These are phyloP conservation scores for Zizania palustris DNA, from an alignment of 202 grass and related monocot species.

Conservation along the genomic window DNA sequence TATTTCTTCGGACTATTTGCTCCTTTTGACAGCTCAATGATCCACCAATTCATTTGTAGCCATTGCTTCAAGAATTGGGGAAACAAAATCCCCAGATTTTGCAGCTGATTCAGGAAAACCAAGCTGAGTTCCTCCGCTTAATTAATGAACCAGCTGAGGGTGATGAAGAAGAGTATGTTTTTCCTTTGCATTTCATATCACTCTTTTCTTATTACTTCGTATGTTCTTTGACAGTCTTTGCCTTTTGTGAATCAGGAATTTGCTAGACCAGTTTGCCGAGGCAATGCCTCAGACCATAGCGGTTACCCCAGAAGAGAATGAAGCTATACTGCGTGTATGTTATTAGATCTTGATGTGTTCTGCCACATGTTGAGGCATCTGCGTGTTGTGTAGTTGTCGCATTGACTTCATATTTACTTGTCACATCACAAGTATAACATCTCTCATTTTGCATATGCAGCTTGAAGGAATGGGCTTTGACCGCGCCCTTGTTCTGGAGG, in stretches of 20 bases:
- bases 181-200: constrained; percentile 14
- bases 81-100: constrained; percentile 95
- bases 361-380: not conserved
- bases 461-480: constrained; percentile 95
- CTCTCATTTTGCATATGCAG: constrained; percentile 34
- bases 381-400: not conserved
- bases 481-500: constrained; percentile 73
- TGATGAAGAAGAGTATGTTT: constrained; percentile 76
- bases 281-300: constrained; percentile 68
- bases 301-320: constrained; percentile 84
- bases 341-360: constrained; percentile 13
- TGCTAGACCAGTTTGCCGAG: constrained; percentile 78
- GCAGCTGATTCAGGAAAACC: constrained; percentile 93
- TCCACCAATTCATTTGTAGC: constrained; percentile 48
- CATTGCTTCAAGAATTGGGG: constrained; percentile 91
- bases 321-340: constrained; percentile 94
- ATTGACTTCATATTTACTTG: not conserved
- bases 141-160: constrained; percentile 92
- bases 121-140: constrained; percentile 84
- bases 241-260: constrained; percentile 59
- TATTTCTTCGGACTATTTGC: not conserved
- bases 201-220: not conserved
- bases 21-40: not conserved
- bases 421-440: not conserved
- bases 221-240: constrained; percentile 33